These are phyloP conservation scores for Tricholoma sp. DNA, from an alignment of 768 basidiomycete genomes.

Conservation along the genomic window DNA sequence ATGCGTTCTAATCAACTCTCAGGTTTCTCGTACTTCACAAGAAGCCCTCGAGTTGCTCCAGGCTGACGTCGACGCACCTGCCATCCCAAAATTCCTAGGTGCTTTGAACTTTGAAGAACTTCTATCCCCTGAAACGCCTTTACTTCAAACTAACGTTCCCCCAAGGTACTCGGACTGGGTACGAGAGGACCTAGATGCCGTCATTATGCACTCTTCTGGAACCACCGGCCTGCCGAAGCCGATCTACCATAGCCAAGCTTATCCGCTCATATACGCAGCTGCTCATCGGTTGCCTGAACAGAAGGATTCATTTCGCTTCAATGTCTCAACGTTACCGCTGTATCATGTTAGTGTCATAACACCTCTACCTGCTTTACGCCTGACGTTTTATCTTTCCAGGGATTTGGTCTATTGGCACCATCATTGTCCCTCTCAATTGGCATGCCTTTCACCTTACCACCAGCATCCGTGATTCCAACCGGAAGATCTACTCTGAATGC, in stretches of 20 bases:
- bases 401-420: conserved; percentile 34
- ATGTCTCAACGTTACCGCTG: conserved; percentile 33
- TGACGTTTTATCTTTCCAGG: conserved; percentile 15
- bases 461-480: conserved; percentile 31
- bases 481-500: conserved; percentile 22
- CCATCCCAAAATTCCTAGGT: conserved; percentile 18
- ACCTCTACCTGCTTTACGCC: not conserved
- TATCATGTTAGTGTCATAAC: conserved; percentile 28
- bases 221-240: conserved; percentile 49
- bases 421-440: conserved; percentile 31
- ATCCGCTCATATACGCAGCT: conserved; percentile 27
- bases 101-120: conserved; percentile 26
- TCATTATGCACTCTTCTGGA: conserved; percentile 47
- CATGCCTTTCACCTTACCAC: conserved; percentile 31
- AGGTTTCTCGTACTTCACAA: conserved; percentile 25
- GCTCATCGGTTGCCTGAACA: conserved; percentile 31
- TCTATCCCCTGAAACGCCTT: conserved; percentile 14
- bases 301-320: conserved; percentile 22
- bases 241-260: conserved; percentile 31
- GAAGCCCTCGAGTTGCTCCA: conserved; percentile 21
- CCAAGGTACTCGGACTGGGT: conserved; percentile 18
- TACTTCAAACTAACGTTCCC: conserved; percentile 18
- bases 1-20: conserved; percentile 25
- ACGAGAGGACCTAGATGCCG: conserved; percentile 29
- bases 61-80: conserved; percentile 6